Base-by-base conservation (phyloP, 2,329 filamentous ascomycete genomes). In the Ophiostoma himal-ulmi region DNA sequence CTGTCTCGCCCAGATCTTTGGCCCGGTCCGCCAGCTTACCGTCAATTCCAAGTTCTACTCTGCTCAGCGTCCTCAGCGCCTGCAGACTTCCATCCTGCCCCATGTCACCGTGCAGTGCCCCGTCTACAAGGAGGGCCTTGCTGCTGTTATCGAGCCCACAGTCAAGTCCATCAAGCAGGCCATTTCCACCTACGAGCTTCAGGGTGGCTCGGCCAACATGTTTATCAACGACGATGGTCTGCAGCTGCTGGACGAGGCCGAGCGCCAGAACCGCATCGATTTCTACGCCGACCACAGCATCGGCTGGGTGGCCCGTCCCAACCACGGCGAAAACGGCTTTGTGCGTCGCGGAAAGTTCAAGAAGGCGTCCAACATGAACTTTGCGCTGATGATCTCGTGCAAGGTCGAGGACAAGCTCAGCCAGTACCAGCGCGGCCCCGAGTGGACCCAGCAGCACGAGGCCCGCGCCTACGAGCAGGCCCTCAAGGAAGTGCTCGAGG, bases 51-150 rank as follows among this genome's bases (percentile, higher is more conserved):
- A 91, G 78, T 94, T 89, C 81, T 95, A 91, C 80, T 94, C 92
- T 0, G 92, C 90, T 1, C 82, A 84, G n/a, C 84, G 89, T 10
- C 88, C 89, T 1, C 85, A 85, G 26, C 83, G 90, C 67, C 79
- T 93, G 37, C 85, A 85, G 70, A 81, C 79, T 1, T 76, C 80
- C 7, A 77, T 82, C 36, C 83, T 94, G 20, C 91, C 90, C 1
- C 91, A 92, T 76, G 84, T 92, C 73, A 94, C 91, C 3, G 91
- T 96, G 60, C 92, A 96, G 77, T 94, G 91, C 78, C 92, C 92
- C 5, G 91, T 96, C 0, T 96, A 95, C 82, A 95, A 94, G 78
- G 92, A 96, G 78, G 91, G 92, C 74, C 83, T 96, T 2, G 81
- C 81, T 48, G 87, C 83, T 72, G 92, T 96, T 78, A 93, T 94